Base-by-base conservation (phyloP, 2,329 filamentous ascomycete genomes). In the Fusarium lateritium region DNA sequence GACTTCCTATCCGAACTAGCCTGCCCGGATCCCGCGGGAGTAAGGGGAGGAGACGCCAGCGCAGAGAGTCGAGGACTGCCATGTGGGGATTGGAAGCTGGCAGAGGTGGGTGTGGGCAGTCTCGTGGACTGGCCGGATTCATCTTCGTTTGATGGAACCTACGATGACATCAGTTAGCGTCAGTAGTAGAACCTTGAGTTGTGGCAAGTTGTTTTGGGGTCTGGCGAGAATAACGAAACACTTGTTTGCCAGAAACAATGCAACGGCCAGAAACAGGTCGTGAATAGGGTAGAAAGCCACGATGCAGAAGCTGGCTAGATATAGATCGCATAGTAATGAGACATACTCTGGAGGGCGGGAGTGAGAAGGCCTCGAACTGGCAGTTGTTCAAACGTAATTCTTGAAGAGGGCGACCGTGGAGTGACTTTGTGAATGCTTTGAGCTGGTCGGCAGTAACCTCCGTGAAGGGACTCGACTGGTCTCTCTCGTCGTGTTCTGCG, bases 11-110 rank as follows among this genome's bases (percentile, higher is more conserved):
- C 70, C 5, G 72, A 67, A 38, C 69, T 76, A 44, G 72, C 76
- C 77, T 80, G 80, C 21, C 82, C 82, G 43, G 93, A 95, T 52
- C 90, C 94, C 56, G 94, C 90, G 19, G 95, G 95, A 14, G 94
- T 98, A 53, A 98, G 86, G 42, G 94, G 94, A 70, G 95, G 95
- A 13, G 94, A 97, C 72, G 95, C 92, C 81, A 97, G 88, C 59
- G 91, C 88, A 62, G 90, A 89, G 44, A 87, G 83, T 64, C 87
- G 86, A 63, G 92, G 91, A 68, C 90, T 92, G 40, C 89, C 83
- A 76, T 85, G 86, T 31, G 91, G 90, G 59, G 91, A 94, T 65
- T 87, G 85, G 71, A 85, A 87, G 61, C 83, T 84, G 54, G 90
- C 90, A 67, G 91, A 90, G 67, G 81, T 88, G 52, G 89, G 90